Base-by-base conservation (phyloP, 768 basidiomycete genomes). In the Trametes cinnabarina region DNA sequence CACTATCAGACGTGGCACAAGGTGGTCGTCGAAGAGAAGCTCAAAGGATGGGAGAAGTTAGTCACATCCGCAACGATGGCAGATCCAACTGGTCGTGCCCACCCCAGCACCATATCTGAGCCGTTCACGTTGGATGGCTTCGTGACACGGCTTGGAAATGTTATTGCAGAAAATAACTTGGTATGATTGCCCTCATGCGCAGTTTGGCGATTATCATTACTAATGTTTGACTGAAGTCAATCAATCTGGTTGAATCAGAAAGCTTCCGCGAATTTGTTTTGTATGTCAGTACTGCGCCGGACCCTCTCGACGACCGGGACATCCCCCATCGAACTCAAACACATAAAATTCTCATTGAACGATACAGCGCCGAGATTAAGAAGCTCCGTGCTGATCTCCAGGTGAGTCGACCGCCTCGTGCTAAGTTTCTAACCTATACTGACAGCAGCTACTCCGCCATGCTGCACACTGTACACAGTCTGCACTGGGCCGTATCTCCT, bases 301-400 rank as follows among this genome's bases (percentile, higher is more conserved):
- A 39, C 2, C 52, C 68, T 3, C 52, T 66, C 19, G 47, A 72
- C 1, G 68, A 77, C 14, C 34, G 55, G 0, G 72, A 76, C 37
- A 62, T 78, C 2, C 76, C 76, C 1, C 74, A 75, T 60, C 66
- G 73, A 10, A 72, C 71, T 7, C 65, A 68, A 23, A 22, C 77
- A 0, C 66, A 66, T 0, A 57, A 70, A 4, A 7, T 69, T 8
- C 70, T 77, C 12, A 47, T 72, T 17, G 50, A 64, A 30, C 57
- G 54, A 23, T 73, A 66, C 47, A 25, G 65, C 3, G 30, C 55
- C 1, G 67, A 68, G 22, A 66, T 68, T 37, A 23, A 61, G 12
- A 49, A 60, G 26, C 59, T 72, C 10, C 32, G 57, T 5, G 14
- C 47, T 55, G 42, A 43, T 43, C 22, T 43, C 5, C 42, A 43